Evolutionary conservation across 805 yeast species (phyloP), one percentile per base, ranked within the genome.

Genomic region (Metschnikowia hibisci): DNA sequence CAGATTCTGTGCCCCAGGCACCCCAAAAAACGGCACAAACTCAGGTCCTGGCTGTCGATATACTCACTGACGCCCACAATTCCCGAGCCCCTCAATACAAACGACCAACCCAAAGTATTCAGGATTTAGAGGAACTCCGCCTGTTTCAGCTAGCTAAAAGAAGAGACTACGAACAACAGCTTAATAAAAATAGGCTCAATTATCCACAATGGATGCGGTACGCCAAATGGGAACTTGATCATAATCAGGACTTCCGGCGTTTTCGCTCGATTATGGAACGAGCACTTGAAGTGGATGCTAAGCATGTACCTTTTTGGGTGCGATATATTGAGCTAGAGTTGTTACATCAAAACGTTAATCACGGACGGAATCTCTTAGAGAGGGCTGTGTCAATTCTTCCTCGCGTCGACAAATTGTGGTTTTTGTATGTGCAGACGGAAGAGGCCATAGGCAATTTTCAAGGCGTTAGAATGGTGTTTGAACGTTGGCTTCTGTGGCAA

Each of bases 181-280:
- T 93, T 41, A 79, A 93, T 53, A 76, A 93, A 52, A 91, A 91
- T 59, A 68, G 96, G 46, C 76, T 84, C 28, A 89, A 88, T 56
- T 73, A 77, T 55, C 84, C 87, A 2, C 96, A 89, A 59, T 93
- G 98, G 96, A 73, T 87, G 59, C 71, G 96, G 43, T 93, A 91
- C 61, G 98, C 96, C 0, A 77, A 76, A 45, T 87, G 89, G 78
- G 99, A 91, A 62, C 61, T 82, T 4, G 84, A 84, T 4, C 63
- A 66, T 46, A 91, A 87, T 53, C 83, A 80, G 46, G 96, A 91
- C 56, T 72, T 77, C 47, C 71, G 77, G 14, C 70, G 97, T 16
- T 96, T 95, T 0, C 69, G 98, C 43, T 86, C 96, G 0, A 72
- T 93, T 5, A 85, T 84, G 64, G 99, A 91, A 61, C 71, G 98